Base-by-base conservation (phyloP, 1,284 basidiomycete species). In the Inonotus obliquus region DNA sequence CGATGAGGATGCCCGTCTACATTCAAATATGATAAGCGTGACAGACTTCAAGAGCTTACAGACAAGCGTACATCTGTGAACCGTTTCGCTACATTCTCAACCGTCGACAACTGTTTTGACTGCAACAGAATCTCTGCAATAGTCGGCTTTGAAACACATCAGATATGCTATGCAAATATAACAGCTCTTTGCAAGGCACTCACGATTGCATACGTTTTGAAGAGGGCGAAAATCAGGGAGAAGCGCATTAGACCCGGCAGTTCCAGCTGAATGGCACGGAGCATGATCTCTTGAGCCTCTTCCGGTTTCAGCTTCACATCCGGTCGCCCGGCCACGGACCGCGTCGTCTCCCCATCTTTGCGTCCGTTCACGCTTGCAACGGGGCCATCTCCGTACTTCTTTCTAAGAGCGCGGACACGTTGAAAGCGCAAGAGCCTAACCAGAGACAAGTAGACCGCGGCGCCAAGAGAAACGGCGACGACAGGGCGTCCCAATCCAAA, bases 201-300 rank as follows among this genome's bases (percentile, higher is more conserved):
- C 65, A 81, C 80, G 57, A 80, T 75, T 1, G 69, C 77, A 70
- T 78, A 80, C 2, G 79, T 80, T 67, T 79, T 80, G 72, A 81
- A 80, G 45, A 81, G 65, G 1, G 78, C 79, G 67, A 81, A 79
- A 0, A 76, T 69, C 25, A 77, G 58, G 0, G 77, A 67, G 64
- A 76, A 74, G 32, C 72, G 69, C 56, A 76, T 57, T 2, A 81
- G 61, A 7, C 66, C 57, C 2, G 79, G 78, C 77, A 80, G 78
- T 62, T 81, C 80, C 60, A 75, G 79, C 17, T 69, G 60, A 1
- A 63, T 61, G 1, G 72, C 69, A 1, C 72, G 63, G 19, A 70
- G 67, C 21, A 77, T 65, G 27, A 81, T 73, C 37, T 74, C 67
- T 68, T 80, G 79, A 4, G 79, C 79, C 52, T 81, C 78, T 51